These are phyloP conservation scores for Sporobolus alterniflorus DNA, from an alignment of 202 grass and related monocot genomes.

Conservation along the genomic window DNA sequence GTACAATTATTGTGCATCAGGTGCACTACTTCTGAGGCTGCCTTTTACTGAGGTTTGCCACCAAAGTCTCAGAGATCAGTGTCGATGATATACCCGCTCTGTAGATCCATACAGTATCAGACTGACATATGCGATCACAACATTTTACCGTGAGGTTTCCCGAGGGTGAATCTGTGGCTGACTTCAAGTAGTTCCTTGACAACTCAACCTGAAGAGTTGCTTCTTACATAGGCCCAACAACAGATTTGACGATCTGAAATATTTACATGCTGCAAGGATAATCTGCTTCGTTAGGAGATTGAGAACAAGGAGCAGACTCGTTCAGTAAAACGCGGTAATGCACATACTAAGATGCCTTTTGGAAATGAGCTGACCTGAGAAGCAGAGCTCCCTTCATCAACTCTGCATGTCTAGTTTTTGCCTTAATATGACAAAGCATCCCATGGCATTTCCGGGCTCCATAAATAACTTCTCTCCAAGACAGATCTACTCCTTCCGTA, in stretches of 20 bases:
- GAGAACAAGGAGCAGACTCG: background rate
- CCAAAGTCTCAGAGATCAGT: too few species aligned
- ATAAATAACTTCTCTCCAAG: slow-evolving; percentile 16
- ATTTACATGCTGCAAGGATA: background rate
- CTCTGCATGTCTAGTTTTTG: background rate
- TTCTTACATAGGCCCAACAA: background rate
- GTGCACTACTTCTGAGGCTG: background rate
- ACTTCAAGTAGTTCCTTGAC: background rate
- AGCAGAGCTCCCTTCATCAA: background rate
- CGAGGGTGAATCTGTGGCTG: background rate
- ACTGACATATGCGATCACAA: background rate
- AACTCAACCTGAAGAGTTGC: background rate
- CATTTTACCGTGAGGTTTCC: background rate
- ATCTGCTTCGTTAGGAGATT: background rate
- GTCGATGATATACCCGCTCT: too few species aligned
- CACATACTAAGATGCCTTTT: background rate
- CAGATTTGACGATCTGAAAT: background rate
- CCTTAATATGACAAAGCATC: slow-evolving; percentile 8
- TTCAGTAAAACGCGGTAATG: background rate
- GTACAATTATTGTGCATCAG: background rate
- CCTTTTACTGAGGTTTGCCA: background rate
- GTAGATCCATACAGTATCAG: too few species aligned
- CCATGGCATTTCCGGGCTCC: background rate
- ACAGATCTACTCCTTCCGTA: too few species aligned
- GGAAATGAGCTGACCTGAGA: background rate